These are phyloP conservation scores for Thermomucor indicae-seudaticae DNA, from an alignment of 371 early-diverging fungal genomes.

Conservation along the genomic window DNA sequence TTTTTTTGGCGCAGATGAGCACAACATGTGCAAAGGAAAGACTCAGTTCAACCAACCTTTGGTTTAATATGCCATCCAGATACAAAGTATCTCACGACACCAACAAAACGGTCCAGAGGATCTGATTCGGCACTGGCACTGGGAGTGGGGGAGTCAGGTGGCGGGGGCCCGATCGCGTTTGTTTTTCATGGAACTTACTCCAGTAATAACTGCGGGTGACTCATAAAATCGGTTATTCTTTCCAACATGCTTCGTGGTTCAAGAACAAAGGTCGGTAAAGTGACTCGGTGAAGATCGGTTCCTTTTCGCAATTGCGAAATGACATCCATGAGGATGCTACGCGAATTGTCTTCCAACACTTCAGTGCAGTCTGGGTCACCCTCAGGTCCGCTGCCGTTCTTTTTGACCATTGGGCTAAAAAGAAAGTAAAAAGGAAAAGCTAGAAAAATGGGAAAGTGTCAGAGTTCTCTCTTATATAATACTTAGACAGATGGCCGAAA, in stretches of 20 bases:
- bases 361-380: constrained; percentile 59
- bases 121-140: constrained; percentile 63
- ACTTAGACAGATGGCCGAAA: too few relatives aligned
- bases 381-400: constrained; percentile 3
- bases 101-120: constrained; percentile 81
- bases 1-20: not conserved
- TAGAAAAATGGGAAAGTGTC: constrained; percentile 2
- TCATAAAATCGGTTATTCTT: constrained; percentile 94
- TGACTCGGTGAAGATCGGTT: constrained; percentile 84
- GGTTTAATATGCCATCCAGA: constrained; percentile 98
- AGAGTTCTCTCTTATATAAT: too few relatives aligned
- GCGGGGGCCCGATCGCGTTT: not conserved
- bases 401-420: constrained; percentile 5
- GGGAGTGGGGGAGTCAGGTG: not conserved
- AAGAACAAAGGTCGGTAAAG: constrained; percentile 95
- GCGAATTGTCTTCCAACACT: constrained; percentile 83
- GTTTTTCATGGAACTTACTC: constrained; percentile 47
- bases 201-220: constrained; percentile 86
- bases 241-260: constrained; percentile 95
- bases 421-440: not conserved
- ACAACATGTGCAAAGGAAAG: constrained; percentile 1
- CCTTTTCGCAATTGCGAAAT: constrained; percentile 86
- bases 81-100: constrained; percentile 86
- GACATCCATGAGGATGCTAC: constrained; percentile 81
- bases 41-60: constrained; percentile 49